These are phyloP conservation scores for Talaromyces sp. DNA, from an alignment of 2,329 filamentous ascomycete genomes.

Conservation along the genomic window DNA sequence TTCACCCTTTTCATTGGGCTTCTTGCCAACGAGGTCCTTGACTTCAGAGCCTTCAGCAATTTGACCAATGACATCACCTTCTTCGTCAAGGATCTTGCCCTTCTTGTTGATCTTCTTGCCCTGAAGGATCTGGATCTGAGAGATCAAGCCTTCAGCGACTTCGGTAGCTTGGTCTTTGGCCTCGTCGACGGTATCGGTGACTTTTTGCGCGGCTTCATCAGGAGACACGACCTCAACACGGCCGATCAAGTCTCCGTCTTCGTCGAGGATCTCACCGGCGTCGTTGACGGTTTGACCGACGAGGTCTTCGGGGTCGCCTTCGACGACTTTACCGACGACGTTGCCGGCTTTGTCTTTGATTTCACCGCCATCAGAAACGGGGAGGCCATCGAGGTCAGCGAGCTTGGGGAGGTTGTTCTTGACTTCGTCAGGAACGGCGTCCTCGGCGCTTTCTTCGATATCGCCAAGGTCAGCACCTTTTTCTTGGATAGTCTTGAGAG, in stretches of 20 bases:
- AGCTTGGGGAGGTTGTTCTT: constrained; percentile 36
- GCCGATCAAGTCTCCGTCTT: constrained; percentile 39
- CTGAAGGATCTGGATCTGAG: constrained; percentile 16
- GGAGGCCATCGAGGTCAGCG: constrained; percentile 38
- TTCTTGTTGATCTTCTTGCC: constrained; percentile 20
- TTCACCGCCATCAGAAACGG: constrained; percentile 55
- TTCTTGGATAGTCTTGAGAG: constrained; percentile 27
- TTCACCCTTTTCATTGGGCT: constrained; percentile 43
- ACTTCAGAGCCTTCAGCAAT: constrained; percentile 41
- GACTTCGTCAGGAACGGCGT: constrained; percentile 26
- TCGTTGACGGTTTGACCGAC: constrained; percentile 35
- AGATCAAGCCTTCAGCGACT: constrained; percentile 32
- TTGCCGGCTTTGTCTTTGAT: constrained; percentile 49
- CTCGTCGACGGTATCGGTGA: constrained; percentile 26
- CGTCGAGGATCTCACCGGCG: constrained; percentile 38
- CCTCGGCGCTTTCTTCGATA: constrained; percentile 26
- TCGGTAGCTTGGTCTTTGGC: constrained; percentile 32
- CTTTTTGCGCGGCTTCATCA: constrained; percentile 30
- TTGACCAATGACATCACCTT: constrained; percentile 40
- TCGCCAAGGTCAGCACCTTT: constrained; percentile 20
- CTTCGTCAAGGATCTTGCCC: constrained; percentile 52
- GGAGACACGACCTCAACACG: constrained; percentile 23
- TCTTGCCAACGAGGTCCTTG: constrained; percentile 42
- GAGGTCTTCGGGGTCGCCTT: constrained; percentile 48
- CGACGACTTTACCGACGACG: constrained; percentile 31